Percentiles rank a stretch among this genome's conserved stretches.
Evolutionary conservation across 768 basidiomycete species (phyloP).

Genomic region (Boletus tomentosulus): DNA sequence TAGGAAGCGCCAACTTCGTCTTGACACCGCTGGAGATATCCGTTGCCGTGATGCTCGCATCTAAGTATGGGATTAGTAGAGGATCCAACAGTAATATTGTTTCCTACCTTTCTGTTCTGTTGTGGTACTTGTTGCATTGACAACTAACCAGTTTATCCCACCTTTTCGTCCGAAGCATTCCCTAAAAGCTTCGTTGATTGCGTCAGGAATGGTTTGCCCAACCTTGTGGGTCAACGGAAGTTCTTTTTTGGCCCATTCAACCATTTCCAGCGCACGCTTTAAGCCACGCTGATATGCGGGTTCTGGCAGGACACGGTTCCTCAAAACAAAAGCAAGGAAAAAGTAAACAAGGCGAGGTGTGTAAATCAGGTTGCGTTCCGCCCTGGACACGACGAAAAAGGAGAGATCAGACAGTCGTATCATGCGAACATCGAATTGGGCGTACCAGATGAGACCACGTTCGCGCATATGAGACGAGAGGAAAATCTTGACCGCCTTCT

Average conservation of each 20-base stretch:
- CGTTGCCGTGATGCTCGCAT: slow-evolving; percentile 13
- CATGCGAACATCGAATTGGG: background rate
- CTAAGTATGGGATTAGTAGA: slow-evolving; percentile 11
- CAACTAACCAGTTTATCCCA: slow-evolving; percentile 34
- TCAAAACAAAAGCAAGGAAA: slow-evolving; percentile 59
- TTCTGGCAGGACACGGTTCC: slow-evolving; percentile 52
- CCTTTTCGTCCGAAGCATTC: slow-evolving; percentile 47
- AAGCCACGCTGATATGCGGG: slow-evolving; percentile 41
- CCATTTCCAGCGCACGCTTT: slow-evolving; percentile 42
- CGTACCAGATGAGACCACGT: slow-evolving; percentile 69
- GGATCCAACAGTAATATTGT: background rate
- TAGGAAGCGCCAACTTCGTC: slow-evolving; percentile 19
- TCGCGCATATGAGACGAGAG: slow-evolving; percentile 66
- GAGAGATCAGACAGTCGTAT: background rate
- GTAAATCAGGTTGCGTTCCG: slow-evolving; percentile 44
- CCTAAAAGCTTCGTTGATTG: slow-evolving; percentile 46
- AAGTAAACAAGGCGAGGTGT: slow-evolving; percentile 54
- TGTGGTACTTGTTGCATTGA: slow-evolving; percentile 4
- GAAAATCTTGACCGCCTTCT: slow-evolving; percentile 54
- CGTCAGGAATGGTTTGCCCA: slow-evolving; percentile 37
- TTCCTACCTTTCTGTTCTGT: slow-evolving; percentile 9
- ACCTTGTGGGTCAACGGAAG: slow-evolving; percentile 42
- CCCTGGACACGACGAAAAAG: slow-evolving; percentile 27
- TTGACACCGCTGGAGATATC: slow-evolving; percentile 13
- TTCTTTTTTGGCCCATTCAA: slow-evolving; percentile 38